These are phyloP conservation scores for Mangifera indica DNA, from an alignment of 345 rosid genomes.

Conservation along the genomic window DNA sequence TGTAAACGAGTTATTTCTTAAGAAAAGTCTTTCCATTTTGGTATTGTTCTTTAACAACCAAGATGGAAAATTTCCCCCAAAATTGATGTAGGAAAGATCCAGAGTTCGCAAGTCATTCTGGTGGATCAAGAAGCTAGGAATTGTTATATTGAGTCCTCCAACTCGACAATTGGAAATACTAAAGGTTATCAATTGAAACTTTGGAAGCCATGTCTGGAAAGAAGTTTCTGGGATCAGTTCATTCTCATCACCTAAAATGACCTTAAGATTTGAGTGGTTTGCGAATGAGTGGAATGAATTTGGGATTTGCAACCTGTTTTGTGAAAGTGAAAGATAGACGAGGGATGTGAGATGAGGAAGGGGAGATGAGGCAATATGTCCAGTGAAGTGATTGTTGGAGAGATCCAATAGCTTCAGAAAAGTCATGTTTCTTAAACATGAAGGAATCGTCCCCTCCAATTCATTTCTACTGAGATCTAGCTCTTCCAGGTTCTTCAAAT, in stretches of 20 bases:
- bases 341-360: background rate
- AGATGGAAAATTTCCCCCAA: background rate
- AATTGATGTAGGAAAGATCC: background rate
- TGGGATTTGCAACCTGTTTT: slow-evolving; percentile 9
- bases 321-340: background rate
- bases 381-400: slow-evolving; percentile 17
- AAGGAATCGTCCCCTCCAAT: slow-evolving; percentile 11
- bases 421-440: slow-evolving; percentile 16
- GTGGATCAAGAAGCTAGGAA: background rate
- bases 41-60: background rate
- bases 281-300: background rate
- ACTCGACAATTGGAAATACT: background rate
- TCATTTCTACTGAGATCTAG: slow-evolving; percentile 4
- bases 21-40: background rate
- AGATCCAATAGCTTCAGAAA: slow-evolving; percentile 15
- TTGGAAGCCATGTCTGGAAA: background rate
- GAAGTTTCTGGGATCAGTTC: background rate
- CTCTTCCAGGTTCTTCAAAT: slow-evolving; percentile 9
- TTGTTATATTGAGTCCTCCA: background rate
- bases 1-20: background rate
- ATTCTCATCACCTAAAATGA: background rate
- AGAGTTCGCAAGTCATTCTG: background rate
- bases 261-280: slow-evolving; percentile 21
- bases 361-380: slow-evolving; percentile 10
- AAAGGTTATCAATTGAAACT: background rate